Conservation (phyloP, 164 flowering plant species). For the Magnolia kwangsiensis region DNA sequence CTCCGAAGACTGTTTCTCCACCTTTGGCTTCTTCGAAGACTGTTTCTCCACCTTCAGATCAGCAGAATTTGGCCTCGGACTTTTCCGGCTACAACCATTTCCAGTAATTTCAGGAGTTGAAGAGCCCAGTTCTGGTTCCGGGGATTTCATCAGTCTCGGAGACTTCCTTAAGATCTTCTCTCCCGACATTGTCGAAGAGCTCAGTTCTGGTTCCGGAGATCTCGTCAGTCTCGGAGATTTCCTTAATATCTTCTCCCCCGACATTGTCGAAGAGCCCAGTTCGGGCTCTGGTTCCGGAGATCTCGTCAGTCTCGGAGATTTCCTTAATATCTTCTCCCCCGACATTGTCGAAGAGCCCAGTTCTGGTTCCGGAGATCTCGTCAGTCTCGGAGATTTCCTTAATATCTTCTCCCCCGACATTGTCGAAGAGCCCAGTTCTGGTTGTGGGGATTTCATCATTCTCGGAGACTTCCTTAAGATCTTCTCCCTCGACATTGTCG, state of each 20-base stretch:
- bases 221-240: background rate
- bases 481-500: constrained; percentile 3
- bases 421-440: too few relatives aligned
- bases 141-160: constrained; percentile 3
- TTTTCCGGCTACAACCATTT: background rate
- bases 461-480: constrained; percentile 14
- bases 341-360: background rate
- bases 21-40: constrained; percentile 13
- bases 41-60: constrained; percentile 1
- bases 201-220: constrained; percentile 1
- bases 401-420: background rate
- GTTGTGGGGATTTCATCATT: background rate
- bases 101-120: constrained; percentile 7
- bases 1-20: background rate
- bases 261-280: background rate
- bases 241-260: background rate
- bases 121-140: background rate
- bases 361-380: background rate
- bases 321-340: constrained; percentile 1
- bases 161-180: constrained; percentile 7
- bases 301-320: background rate
- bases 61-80: background rate
- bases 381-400: constrained; percentile 4
- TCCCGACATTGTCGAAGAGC: background rate
- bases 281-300: background rate